Conservation (phyloP, 148 eudicot species). For the Salicornia ramosissima region DNA sequence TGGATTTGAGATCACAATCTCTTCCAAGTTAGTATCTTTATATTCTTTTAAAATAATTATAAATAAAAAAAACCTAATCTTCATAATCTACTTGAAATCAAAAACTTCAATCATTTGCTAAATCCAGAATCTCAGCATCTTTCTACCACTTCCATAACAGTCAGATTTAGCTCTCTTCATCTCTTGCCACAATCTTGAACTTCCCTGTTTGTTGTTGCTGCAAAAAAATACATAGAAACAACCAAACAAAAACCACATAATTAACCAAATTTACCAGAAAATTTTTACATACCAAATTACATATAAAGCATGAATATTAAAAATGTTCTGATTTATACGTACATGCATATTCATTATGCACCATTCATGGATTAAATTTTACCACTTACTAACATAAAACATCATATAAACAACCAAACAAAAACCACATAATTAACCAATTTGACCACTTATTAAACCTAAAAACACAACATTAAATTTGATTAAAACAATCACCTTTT, state of each 20-base stretch:
- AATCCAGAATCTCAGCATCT: not conserved
- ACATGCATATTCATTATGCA: too few relatives aligned
- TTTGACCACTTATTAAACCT: not conserved
- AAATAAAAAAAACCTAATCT: not conserved
- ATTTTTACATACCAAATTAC: too few relatives aligned
- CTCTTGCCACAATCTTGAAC: slow-evolving; percentile 92
- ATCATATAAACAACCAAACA: slow-evolving; percentile 4
- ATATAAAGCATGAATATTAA: too few relatives aligned
- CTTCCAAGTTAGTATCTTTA: not conserved
- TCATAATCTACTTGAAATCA: not conserved
- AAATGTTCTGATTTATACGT: too few relatives aligned
- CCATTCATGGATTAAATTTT: too few relatives aligned
- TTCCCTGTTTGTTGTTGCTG: slow-evolving; percentile 95
- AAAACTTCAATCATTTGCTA: not conserved
- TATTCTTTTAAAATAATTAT: too few relatives aligned
- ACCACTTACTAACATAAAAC: too few relatives aligned
- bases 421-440: not conserved
- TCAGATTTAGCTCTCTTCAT: slow-evolving; percentile 4
- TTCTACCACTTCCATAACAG: not conserved
- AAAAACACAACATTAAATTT: not conserved
- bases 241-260: not conserved
- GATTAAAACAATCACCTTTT: slow-evolving; percentile 38
- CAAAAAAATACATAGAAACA: slow-evolving; percentile 31
- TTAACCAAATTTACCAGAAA: too few relatives aligned
- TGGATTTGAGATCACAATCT: not conserved